phyloP scores from a whole-genome alignment of 2,329 filamentous ascomycete genomes.

The Phialophora chinensis region DNA sequence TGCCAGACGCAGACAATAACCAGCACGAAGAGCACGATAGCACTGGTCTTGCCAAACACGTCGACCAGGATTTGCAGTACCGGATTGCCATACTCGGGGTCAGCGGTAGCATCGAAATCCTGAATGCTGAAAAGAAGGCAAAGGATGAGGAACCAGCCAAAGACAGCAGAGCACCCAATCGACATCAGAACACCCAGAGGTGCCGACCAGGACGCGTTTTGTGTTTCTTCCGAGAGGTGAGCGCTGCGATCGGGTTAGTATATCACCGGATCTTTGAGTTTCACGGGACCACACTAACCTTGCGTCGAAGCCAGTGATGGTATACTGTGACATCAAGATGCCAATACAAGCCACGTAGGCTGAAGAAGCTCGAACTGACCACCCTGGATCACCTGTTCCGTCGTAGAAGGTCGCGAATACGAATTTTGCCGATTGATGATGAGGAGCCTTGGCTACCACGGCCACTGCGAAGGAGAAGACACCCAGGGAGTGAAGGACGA shows the following conservation, averaged over 20 bases:
- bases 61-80: conserved; percentile 66
- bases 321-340: conserved; percentile 62
- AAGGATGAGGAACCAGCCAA: conserved; percentile 66
- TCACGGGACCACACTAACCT: conserved; percentile 15
- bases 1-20: conserved; percentile 68
- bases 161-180: conserved; percentile 61
- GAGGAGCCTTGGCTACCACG: conserved; percentile 63
- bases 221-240: conserved; percentile 64
- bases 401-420: conserved; percentile 62
- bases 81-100: conserved; percentile 56
- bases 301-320: conserved; percentile 49
- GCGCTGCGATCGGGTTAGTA: conserved; percentile 45
- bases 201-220: conserved; percentile 62
- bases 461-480: conserved; percentile 61
- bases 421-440: conserved; percentile 60
- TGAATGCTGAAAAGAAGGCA: conserved; percentile 65
- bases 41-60: conserved; percentile 61
- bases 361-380: conserved; percentile 59
- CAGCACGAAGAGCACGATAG: conserved; percentile 61
- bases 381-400: conserved; percentile 60
- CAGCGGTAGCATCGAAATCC: conserved; percentile 59
- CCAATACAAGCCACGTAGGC: conserved; percentile 63
- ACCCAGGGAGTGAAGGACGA: conserved; percentile 61
- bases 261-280: not conserved
- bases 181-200: conserved; percentile 64